These are phyloP conservation scores for Candida caryicola DNA, from an alignment of 805 yeast species.

Conservation along the genomic window DNA sequence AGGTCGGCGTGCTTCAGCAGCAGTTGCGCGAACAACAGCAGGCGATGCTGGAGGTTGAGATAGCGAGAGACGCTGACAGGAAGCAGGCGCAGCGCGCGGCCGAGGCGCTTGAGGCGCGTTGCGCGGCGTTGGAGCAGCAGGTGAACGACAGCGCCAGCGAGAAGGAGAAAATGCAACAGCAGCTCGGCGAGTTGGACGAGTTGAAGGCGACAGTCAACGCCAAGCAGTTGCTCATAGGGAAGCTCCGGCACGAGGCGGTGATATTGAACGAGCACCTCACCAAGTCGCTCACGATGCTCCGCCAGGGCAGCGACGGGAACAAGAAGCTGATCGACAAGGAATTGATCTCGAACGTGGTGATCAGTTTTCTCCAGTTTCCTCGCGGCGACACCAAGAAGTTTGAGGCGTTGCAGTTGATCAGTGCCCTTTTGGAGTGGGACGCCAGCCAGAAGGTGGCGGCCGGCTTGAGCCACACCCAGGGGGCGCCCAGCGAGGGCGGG, in stretches of 20 bases:
- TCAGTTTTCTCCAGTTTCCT: slow-evolving; percentile 83
- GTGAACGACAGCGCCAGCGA: slow-evolving; percentile 15
- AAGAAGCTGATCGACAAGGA: slow-evolving; percentile 84
- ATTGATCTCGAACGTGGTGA: slow-evolving; percentile 77
- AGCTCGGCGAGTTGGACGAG: slow-evolving; percentile 38
- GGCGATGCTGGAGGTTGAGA: not conserved
- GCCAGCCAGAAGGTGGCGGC: slow-evolving; percentile 74
- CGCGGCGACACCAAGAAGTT: slow-evolving; percentile 93
- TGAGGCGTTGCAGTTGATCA: slow-evolving; percentile 82
- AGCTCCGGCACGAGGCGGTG: slow-evolving; percentile 90
- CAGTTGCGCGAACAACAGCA: not conserved
- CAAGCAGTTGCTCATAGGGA: slow-evolving; percentile 80
- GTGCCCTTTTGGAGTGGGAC: slow-evolving; percentile 86
- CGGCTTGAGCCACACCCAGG: slow-evolving; percentile 50
- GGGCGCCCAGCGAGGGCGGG: slow-evolving; percentile 3
- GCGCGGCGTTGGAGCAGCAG: slow-evolving; percentile 4
- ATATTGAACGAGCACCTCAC: slow-evolving; percentile 91
- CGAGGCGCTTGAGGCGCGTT: slow-evolving; percentile 16
- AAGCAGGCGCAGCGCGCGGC: slow-evolving; percentile 19
- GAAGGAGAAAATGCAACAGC: slow-evolving; percentile 14
- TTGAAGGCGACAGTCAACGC: slow-evolving; percentile 52
- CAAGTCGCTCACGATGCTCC: slow-evolving; percentile 83
- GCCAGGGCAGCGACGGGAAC: slow-evolving; percentile 57
- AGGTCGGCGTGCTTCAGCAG: slow-evolving; percentile 2
- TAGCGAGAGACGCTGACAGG: slow-evolving; percentile 16